A percentile compares a stretch with the other conserved stretches of the same genome.
Evolutionary conservation across 192 early-diverging fungal species (phyloP).

Genomic region (Backusella australiensis): DNA sequence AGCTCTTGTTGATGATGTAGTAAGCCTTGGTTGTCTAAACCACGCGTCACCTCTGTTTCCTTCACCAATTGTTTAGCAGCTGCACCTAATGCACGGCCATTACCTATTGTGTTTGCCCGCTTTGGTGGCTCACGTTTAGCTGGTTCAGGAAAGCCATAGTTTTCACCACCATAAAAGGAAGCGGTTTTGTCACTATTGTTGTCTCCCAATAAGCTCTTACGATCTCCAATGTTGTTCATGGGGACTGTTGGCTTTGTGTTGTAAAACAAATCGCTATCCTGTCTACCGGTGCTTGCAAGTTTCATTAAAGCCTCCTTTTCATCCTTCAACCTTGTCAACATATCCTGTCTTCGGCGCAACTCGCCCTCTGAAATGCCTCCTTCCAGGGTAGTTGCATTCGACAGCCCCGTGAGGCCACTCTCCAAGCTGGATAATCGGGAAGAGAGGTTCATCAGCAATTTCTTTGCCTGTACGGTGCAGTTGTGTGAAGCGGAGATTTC

Average conservation of each 20-base stretch:
- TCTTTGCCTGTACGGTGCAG: conserved; percentile 75
- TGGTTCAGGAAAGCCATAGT: not conserved
- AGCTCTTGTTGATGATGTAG: conserved; percentile 71
- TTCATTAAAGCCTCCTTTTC: conserved; percentile 64
- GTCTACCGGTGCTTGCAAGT: conserved; percentile 51
- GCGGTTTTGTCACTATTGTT: conserved; percentile 3
- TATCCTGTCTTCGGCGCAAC: conserved; percentile 72
- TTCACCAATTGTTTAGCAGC: conserved; percentile 20
- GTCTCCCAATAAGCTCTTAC: conserved; percentile 35
- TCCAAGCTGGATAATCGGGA: conserved; percentile 55
- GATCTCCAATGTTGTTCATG: conserved; percentile 38
- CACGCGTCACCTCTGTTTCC: conserved; percentile 79
- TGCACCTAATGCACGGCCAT: conserved; percentile 18
- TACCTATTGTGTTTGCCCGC: not conserved
- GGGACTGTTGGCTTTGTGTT: conserved; percentile 1
- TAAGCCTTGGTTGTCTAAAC: conserved; percentile 73
- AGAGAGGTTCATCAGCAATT: conserved; percentile 49
- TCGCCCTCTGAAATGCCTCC: conserved; percentile 70
- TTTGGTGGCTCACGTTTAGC: not conserved
- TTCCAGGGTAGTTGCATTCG: conserved; percentile 37
- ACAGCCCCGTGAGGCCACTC: conserved; percentile 47
- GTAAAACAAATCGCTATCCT: conserved; percentile 42
- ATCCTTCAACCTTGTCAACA: conserved; percentile 69
- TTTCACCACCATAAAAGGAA: not conserved
- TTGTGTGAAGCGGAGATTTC: conserved; percentile 79